Conservation (phyloP, 306 rosid species). For the Cucumis sativus region Cucumber_9930_V3 NC_026661.2:19216001-19216500, state of each 20-base stretch:
- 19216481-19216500: neutral
- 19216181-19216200: conserved; percentile 8
- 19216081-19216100: neutral
- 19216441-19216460: neutral
- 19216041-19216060: neutral
- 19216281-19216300: neutral
- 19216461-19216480: neutral
- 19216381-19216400: neutral
- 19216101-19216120: neutral
- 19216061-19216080: conserved; percentile 7
- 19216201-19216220: neutral
- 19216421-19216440: conserved; percentile 6
- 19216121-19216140: neutral
- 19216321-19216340: neutral
- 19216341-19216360: neutral
- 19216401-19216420: neutral
- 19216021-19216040: too few relatives aligned
- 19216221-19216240: conserved; percentile 1
- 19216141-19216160: neutral
- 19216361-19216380: neutral
- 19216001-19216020: too few relatives aligned
- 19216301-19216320: neutral
- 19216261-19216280: neutral
- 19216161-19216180: conserved; percentile 2
- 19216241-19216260: conserved; percentile 8